Conservation (phyloP, 148 eudicot species). For the Agrostemma githago region DNA sequence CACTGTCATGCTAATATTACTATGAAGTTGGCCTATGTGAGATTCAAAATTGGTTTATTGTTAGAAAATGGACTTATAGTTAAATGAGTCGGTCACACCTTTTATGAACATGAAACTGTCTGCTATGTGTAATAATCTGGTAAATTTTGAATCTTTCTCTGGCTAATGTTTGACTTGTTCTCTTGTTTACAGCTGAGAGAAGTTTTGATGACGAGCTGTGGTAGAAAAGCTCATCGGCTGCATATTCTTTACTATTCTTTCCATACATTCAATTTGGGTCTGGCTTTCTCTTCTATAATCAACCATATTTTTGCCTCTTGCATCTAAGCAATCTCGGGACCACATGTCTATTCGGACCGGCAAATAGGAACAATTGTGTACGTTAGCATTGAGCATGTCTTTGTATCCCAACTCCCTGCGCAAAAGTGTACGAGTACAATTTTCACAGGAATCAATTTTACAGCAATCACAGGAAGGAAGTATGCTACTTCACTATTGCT, state of each 20-base stretch:
- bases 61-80: not conserved
- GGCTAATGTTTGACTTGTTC: not conserved
- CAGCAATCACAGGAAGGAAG: slow-evolving; percentile 9
- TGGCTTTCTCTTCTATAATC: slow-evolving; percentile 8
- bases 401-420: slow-evolving; percentile 18
- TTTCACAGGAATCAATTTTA: slow-evolving; percentile 10
- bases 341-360: slow-evolving; percentile 16
- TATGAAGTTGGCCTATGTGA: not conserved
- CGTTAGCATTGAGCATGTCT: slow-evolving; percentile 20
- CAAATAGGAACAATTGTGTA: slow-evolving; percentile 17
- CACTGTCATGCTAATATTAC: no score
- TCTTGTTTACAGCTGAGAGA: slow-evolving; percentile 18
- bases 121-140: not conserved
- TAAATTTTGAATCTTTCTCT: not conserved
- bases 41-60: not conserved
- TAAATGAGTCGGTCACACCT: not conserved
- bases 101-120: no score
- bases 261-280: slow-evolving; percentile 15
- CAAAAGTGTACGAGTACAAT: not conserved
- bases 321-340: slow-evolving; percentile 5
- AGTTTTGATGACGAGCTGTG: slow-evolving; percentile 16
- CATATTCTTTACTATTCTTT: slow-evolving; percentile 31
- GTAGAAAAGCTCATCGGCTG: slow-evolving; percentile 20
- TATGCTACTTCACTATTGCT: not conserved
- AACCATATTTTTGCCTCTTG: slow-evolving; percentile 10